Percentiles rank a stretch among this genome's conserved stretches.
phyloP scores from a whole-genome alignment of 2,329 filamentous ascomycete genomes.

The Pezicula radicicola region DNA sequence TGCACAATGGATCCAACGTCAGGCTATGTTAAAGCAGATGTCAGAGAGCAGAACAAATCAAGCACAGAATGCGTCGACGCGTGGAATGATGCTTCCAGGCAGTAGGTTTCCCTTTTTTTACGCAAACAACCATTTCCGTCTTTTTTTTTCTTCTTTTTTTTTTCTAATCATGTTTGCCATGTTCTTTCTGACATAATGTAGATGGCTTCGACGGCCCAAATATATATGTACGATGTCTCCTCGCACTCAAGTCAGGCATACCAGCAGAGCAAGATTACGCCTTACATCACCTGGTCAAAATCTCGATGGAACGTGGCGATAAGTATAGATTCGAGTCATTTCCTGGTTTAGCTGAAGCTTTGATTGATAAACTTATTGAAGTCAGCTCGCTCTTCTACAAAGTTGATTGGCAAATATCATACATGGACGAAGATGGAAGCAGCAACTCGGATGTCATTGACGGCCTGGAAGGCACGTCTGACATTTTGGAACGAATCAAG shows the following conservation, averaged over 20 bases:
- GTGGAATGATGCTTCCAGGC: constrained; percentile 57
- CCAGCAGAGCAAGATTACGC: constrained; percentile 87
- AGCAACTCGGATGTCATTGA: constrained; percentile 55
- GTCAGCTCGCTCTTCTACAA: constrained; percentile 78
- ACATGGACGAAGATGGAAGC: constrained; percentile 56
- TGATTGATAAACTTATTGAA: constrained; percentile 81
- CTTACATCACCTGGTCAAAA: constrained; percentile 89
- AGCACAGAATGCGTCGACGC: constrained; percentile 39
- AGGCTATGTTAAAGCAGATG: constrained; percentile 40
- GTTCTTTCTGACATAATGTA: constrained; percentile 3
- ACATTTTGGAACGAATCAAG: constrained; percentile 70
- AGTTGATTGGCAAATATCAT: constrained; percentile 77
- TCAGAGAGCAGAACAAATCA: constrained; percentile 30
- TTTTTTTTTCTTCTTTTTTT: constrained; percentile 8
- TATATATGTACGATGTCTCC: constrained; percentile 86
- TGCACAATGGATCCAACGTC: constrained; percentile 59
- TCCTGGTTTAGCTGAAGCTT: constrained; percentile 79
- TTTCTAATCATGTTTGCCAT: too few species aligned
- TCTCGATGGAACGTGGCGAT: constrained; percentile 90
- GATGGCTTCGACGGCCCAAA: constrained; percentile 72
- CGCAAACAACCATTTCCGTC: not conserved
- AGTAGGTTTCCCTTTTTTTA: constrained; percentile 40
- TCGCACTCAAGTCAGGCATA: constrained; percentile 77
- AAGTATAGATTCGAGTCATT: constrained; percentile 96
- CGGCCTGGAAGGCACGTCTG: constrained; percentile 62